Conservation (phyloP, 371 early-diverging fungal species). For the Apophysomyces variabilis region DNA sequence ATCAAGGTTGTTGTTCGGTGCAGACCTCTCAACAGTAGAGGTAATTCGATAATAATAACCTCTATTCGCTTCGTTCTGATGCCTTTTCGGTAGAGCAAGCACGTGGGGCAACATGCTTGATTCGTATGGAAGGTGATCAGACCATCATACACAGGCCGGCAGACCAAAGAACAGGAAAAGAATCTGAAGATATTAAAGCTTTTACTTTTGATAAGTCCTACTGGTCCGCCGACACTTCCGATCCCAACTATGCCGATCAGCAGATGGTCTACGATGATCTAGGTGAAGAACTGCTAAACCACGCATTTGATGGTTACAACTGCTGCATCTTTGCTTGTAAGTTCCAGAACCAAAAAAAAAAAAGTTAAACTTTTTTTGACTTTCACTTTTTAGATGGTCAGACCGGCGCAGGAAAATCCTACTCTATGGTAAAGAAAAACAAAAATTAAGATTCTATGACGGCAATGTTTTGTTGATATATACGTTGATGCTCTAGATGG, state of each 20-base stretch:
- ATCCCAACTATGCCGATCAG: conserved; percentile 78
- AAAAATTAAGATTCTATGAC: background rate
- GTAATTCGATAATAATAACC: conserved; percentile 26
- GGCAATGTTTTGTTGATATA: background rate
- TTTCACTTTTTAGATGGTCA: conserved; percentile 70
- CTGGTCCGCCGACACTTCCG: conserved; percentile 75
- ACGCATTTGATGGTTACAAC: conserved; percentile 89
- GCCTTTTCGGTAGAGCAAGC: conserved; percentile 53
- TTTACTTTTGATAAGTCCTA: conserved; percentile 90
- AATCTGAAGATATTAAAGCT: conserved; percentile 57
- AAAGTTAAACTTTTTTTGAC: conserved; percentile 1
- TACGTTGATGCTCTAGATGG: conserved; percentile 45
- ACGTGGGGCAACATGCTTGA: conserved; percentile 63
- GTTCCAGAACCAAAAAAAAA: background rate
- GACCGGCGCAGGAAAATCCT: conserved; percentile 32
- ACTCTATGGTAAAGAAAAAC: conserved; percentile 60
- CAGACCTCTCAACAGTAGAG: conserved; percentile 77
- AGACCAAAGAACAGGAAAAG: conserved; percentile 41
- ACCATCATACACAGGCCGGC: conserved; percentile 67
- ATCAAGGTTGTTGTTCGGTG: conserved; percentile 81
- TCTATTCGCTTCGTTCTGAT: conserved; percentile 16
- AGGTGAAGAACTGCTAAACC: conserved; percentile 80
- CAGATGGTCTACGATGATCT: conserved; percentile 75
- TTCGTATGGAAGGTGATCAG: conserved; percentile 74
- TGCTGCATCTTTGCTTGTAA: conserved; percentile 88